These are phyloP conservation scores for Phytophthora agathidicida DNA, from an alignment of 352 stramenopile genomes.

Conservation along the genomic window DNA sequence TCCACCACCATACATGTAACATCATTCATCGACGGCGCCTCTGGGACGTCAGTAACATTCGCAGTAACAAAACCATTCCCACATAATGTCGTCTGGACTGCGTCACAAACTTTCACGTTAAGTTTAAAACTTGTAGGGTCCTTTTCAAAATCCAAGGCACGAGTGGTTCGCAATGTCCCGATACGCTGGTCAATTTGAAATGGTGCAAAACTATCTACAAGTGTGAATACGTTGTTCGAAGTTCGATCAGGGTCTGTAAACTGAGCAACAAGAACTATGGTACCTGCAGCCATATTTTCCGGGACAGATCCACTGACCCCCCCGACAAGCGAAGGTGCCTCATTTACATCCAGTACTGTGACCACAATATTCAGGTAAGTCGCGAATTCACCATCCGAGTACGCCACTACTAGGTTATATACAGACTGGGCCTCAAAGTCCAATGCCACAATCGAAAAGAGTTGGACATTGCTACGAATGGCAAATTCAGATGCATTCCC, in stretches of 20 bases:
- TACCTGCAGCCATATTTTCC: slow-evolving; percentile 45
- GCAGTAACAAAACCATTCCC: slow-evolving; percentile 42
- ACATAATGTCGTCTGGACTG: slow-evolving; percentile 33
- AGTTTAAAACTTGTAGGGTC: slow-evolving; percentile 40
- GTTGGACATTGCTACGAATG: slow-evolving; percentile 48
- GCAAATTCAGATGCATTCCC: slow-evolving; percentile 35
- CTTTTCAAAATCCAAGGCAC: slow-evolving; percentile 52
- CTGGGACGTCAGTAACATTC: slow-evolving; percentile 36
- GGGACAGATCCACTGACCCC: slow-evolving; percentile 29
- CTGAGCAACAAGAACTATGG: slow-evolving; percentile 30
- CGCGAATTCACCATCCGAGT: slow-evolving; percentile 42
- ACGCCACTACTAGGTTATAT: slow-evolving; percentile 19
- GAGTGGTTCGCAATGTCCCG: slow-evolving; percentile 43
- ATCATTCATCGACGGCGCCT: slow-evolving; percentile 36
- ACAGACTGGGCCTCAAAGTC: slow-evolving; percentile 41
- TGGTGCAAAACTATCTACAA: slow-evolving; percentile 25
- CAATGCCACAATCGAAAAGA: slow-evolving; percentile 39
- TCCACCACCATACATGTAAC: slow-evolving; percentile 49
- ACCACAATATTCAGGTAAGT: slow-evolving; percentile 27
- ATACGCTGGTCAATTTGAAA: slow-evolving; percentile 23
- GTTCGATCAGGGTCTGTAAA: slow-evolving; percentile 46
- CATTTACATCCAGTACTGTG: slow-evolving; percentile 58
- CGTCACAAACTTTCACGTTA: slow-evolving; percentile 56
- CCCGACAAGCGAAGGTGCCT: slow-evolving; percentile 37
- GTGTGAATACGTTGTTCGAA: slow-evolving; percentile 31